These are phyloP conservation scores for Ophiostoma quercus DNA, from an alignment of 2,329 filamentous ascomycete species.

Conservation along the genomic window DNA sequence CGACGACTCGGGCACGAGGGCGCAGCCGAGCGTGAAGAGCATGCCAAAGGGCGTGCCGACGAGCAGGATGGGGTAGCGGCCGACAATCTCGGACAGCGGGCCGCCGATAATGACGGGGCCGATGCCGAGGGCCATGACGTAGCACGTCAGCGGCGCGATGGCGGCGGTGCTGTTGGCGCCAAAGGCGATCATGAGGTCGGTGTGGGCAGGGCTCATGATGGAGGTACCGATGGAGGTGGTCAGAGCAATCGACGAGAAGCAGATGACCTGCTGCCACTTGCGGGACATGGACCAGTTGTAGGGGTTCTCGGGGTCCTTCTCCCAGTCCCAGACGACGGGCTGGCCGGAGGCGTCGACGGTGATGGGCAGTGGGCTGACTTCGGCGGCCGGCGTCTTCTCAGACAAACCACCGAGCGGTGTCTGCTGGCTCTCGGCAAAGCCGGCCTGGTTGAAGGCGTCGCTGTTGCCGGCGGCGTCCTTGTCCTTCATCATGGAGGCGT, in stretches of 20 bases:
- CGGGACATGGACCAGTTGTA: conserved; percentile 46
- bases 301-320: conserved; percentile 43
- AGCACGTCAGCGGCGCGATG: conserved; percentile 55
- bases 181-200: conserved; percentile 49
- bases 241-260: conserved; percentile 39
- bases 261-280: conserved; percentile 39
- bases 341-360: conserved; percentile 17
- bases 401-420: neutral
- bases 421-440: neutral
- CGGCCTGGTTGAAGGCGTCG: neutral
- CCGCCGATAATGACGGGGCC: conserved; percentile 56
- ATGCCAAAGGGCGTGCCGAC: conserved; percentile 43
- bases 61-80: conserved; percentile 50
- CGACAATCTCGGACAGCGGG: conserved; percentile 54
- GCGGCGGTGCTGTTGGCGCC: conserved; percentile 49
- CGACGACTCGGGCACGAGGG: conserved; percentile 40
- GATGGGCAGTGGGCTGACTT: neutral
- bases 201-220: conserved; percentile 46
- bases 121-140: conserved; percentile 54
- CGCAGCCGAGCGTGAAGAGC: conserved; percentile 53
- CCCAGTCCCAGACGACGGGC: conserved; percentile 33
- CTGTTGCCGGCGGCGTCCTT: neutral
- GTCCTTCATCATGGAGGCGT: conserved; percentile 1
- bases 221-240: conserved; percentile 50
- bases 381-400: neutral